Evolutionary conservation across 768 basidiomycete species (phyloP), one percentile per base, ranked within the genome.

Genomic region (Sarcodon aspratus): DNA sequence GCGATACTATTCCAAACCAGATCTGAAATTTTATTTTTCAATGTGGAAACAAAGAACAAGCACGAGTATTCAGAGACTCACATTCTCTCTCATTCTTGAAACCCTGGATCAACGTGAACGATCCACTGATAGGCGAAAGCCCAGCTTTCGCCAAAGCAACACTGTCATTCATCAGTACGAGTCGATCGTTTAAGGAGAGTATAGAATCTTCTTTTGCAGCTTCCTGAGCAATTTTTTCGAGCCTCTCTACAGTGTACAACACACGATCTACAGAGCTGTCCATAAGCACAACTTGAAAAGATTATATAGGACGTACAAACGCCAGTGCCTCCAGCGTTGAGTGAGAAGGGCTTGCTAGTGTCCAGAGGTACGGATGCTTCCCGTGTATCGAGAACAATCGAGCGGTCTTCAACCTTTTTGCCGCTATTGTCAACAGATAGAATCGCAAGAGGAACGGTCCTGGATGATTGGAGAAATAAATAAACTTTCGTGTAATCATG

Each of bases 281-380:
- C 42, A 2, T 46, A 44, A 40, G 8, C 15, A 15, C 13, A 1
- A 5, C 11, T 10, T 44, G 31, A 44, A 1, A 4, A 21, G 3
- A 36, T 32, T 17, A 48, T 9, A 5, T 15, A 15, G 6, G 8
- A 72, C 90, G 53, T 55, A 90, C 90, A 98, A 56, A 95, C 87
- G 51, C 94, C 92, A 46, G 77, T 76, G 1, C 91, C 93, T 37
- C 83, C 83, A 3, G 84, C 85, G 60, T 98, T 98, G 52, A 98
- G 68, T 67, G 98, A 98, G 74, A 83, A 98, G 6, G 79, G 70
- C 59, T 75, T 79, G 62, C 66, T 78, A 10, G 80, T 86, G 62
- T 90, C 82, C n/a, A 97, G 56, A 15, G 75, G 62, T 55, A 93
- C 75, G 15, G 69, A 71, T 36, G 72, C 74, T 62, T 91, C 82